Evolutionary conservation across 306 rosid species (phyloP).

Genomic region (Inga laurina): DNA sequence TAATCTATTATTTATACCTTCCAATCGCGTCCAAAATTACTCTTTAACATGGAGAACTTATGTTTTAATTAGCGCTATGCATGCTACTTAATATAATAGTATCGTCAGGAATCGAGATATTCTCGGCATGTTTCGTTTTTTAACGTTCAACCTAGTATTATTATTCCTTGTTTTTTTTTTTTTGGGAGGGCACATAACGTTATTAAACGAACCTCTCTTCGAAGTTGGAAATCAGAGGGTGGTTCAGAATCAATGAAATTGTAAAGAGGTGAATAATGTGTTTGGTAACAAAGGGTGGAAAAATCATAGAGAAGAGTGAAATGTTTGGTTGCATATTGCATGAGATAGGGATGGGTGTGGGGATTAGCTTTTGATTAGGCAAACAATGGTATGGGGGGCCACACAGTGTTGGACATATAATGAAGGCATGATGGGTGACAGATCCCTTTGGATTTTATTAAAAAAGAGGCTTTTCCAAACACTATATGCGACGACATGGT

Average conservation of each 20-base stretch:
- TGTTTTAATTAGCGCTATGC: neutral
- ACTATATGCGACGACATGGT: conserved; percentile 42
- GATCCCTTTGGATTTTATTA: conserved; percentile 34
- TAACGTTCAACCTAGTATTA: neutral
- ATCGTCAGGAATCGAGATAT: neutral
- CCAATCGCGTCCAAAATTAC: neutral
- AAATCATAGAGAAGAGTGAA: conserved; percentile 6
- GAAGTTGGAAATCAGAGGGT: neutral
- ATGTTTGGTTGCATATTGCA: conserved; percentile 9
- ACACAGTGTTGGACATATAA: conserved; percentile 10
- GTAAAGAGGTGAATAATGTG: neutral
- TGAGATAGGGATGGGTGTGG: conserved; percentile 13
- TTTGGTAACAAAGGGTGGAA: neutral
- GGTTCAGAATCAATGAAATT: neutral
- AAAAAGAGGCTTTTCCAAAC: conserved; percentile 43
- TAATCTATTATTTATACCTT: neutral
- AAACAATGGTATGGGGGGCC: conserved; percentile 3
- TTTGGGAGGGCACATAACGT: too few relatives aligned
- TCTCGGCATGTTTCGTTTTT: neutral
- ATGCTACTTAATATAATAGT: conserved; percentile 3
- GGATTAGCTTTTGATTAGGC: neutral
- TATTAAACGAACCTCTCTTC: too few relatives aligned
- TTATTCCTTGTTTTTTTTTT: too few relatives aligned
- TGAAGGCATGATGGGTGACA: conserved; percentile 33
- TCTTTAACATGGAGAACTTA: neutral